Evolutionary conservation across 148 eudicot species (phyloP), one percentile per base, ranked within the genome.

Genomic region (Fallopia convolvulus): DNA sequence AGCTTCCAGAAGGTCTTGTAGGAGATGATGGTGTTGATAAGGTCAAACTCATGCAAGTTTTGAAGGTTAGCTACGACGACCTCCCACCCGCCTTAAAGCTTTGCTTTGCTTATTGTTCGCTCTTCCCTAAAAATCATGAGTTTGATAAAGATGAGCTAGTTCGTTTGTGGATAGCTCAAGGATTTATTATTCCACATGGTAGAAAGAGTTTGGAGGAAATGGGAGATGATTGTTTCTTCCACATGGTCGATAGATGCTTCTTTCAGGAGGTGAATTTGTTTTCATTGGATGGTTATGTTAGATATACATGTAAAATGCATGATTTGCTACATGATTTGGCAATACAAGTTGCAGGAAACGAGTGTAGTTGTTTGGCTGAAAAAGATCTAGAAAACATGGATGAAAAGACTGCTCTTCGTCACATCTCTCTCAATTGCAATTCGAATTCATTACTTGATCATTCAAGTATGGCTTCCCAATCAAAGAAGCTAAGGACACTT

Each of bases 141-240:
- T 80, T 76, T 8, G 0, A 10, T 12, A 76, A 71, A 77, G 23
- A 44, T 3, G 30, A 46, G 6, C 18, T 80, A n/a, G 14, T 80
- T n/a, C 36, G 18, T 7, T 9, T 76, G 36, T 80, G 79, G 82
- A 70, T 80, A 55, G 82, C 82, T 26, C 79, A 76, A 55, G 79
- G 79, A 1, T 80, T 52, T 18, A 0, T 80, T 26, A 18, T 26
- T 33, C 72, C 46, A 14, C 21, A 6, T 14, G 55, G 9, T 8
- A 44, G 55, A 10, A 72, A 80, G 46, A 53, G 40, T 56, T 47
- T 46, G 23, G 41, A 63, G 58, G n/a, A 63, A 10, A 26, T 12
- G 0, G 72, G 63, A 13, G 55, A 65, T 6, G 23, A 5, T 0
- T 73, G 8, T 41, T 77, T 81, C 55, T 17, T 17, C 44, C 49